Conservation (phyloP, 2,329 filamentous ascomycete species). For the Sporothrix euskadiensis region DNA sequence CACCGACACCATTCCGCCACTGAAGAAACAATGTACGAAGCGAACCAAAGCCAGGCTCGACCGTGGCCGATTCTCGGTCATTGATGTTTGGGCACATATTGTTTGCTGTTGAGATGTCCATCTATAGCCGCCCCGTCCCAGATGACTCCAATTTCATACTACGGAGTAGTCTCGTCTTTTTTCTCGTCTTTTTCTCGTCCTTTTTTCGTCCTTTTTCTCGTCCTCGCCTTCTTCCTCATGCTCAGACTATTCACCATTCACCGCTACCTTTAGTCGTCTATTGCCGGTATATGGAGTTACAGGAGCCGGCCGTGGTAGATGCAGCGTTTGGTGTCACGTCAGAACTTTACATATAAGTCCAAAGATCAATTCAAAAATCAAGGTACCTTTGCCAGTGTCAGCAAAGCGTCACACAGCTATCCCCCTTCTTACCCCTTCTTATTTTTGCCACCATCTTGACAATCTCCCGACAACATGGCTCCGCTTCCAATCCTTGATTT, state of each 20-base stretch:
- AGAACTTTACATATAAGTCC: not conserved
- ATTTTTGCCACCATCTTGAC: not conserved
- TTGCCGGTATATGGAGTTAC: not conserved
- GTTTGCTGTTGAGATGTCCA: not conserved
- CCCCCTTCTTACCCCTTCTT: not conserved
- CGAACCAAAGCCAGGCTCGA: not conserved
- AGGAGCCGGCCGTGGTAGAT: not conserved
- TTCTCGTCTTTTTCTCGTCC: too few species aligned
- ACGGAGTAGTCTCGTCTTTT: too few species aligned
- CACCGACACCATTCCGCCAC: not conserved
- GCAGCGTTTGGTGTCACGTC: not conserved
- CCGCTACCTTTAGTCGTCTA: not conserved
- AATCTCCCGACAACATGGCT: not conserved
- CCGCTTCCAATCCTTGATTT: not conserved
- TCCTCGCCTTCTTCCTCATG: not conserved
- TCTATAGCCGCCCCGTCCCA: not conserved
- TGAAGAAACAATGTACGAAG: not conserved
- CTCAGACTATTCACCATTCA: not conserved
- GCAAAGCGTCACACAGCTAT: not conserved
- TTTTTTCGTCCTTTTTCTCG: not conserved
- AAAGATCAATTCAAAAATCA: not conserved
- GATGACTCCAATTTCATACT: not conserved
- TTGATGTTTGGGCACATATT: not conserved
- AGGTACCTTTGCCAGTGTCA: not conserved
- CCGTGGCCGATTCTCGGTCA: not conserved